Evolutionary conservation across 2,329 filamentous ascomycete species (phyloP).

Genomic region (Microdochium paspali): DNA sequence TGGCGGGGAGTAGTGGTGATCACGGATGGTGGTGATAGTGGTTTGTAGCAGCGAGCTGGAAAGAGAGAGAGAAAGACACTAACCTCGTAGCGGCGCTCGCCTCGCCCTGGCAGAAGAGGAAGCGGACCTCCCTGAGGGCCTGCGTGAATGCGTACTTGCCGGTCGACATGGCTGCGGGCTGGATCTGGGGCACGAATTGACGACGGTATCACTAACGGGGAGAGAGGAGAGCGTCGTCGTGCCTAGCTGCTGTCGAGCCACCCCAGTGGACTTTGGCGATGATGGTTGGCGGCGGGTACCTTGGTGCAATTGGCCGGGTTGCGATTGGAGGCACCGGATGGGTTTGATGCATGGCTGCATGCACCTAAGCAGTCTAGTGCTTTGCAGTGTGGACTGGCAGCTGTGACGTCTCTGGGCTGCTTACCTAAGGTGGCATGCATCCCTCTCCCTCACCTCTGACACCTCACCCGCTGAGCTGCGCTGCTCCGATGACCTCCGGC

Average conservation of each 20-base stretch:
- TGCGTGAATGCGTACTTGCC: constrained; percentile 82
- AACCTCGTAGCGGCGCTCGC: constrained; percentile 85
- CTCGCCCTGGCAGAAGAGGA: constrained; percentile 93
- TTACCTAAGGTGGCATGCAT: not conserved
- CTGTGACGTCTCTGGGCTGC: too few relatives aligned
- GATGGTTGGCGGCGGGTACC: not conserved
- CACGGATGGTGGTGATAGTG: not conserved
- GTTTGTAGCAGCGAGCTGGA: not conserved
- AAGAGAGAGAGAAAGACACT: constrained; percentile 16
- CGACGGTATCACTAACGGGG: too few relatives aligned
- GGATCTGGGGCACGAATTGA: too few relatives aligned
- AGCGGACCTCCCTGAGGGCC: constrained; percentile 87
- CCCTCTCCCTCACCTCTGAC: not conserved
- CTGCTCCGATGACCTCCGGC: not conserved
- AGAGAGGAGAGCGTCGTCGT: too few relatives aligned
- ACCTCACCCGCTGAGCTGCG: not conserved
- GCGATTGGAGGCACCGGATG: not conserved
- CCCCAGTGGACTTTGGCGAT: constrained; percentile 2
- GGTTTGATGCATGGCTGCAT: not conserved
- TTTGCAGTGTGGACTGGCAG: too few relatives aligned
- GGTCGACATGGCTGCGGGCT: constrained; percentile 58
- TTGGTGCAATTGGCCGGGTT: not conserved
- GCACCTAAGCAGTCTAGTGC: not conserved
- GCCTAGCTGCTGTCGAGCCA: too few relatives aligned
- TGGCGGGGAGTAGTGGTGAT: not conserved